A percentile compares a stretch with the other conserved stretches of the same genome.
phyloP scores from a whole-genome alignment of 352 stramenopile genomes.

The Phytophthora sojae region DNA sequence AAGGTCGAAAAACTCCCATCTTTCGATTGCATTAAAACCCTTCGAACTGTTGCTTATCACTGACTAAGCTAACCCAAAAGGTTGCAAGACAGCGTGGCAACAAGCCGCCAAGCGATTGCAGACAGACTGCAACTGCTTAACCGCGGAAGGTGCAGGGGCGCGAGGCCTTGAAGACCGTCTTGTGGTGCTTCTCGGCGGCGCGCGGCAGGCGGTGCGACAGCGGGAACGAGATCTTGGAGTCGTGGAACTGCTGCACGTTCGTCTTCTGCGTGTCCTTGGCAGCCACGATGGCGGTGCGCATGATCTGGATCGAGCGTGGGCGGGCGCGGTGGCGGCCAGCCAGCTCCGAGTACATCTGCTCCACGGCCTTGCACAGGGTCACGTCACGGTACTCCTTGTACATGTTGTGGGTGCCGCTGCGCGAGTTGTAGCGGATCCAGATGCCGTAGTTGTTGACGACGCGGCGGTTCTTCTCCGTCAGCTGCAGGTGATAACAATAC shows the following conservation, averaged over 20 bases:
- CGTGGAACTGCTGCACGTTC: slow-evolving; percentile 98
- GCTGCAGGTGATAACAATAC: slow-evolving; percentile 52
- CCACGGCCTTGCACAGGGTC: slow-evolving; percentile 97
- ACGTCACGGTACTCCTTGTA: slow-evolving; percentile 99
- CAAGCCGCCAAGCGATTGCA: slow-evolving; percentile 17
- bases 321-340: slow-evolving; percentile 97
- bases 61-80: background rate
- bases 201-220: slow-evolving; percentile 96
- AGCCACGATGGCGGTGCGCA: slow-evolving; percentile 96
- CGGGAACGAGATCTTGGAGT: slow-evolving; percentile 98
- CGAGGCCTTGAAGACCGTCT: slow-evolving; percentile 96
- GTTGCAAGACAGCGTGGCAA: slow-evolving; percentile 10
- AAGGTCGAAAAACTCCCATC: slow-evolving; percentile 53
- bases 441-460: slow-evolving; percentile 99
- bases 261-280: slow-evolving; percentile 96
- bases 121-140: slow-evolving; percentile 63
- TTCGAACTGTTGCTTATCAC: slow-evolving; percentile 14
- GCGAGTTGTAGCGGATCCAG: slow-evolving; percentile 99
- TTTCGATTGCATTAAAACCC: slow-evolving; percentile 48
- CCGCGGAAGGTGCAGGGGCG: slow-evolving; percentile 98
- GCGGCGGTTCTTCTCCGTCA: slow-evolving; percentile 98
- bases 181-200: slow-evolving; percentile 95
- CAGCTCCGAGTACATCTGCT: slow-evolving; percentile 99
- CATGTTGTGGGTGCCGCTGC: slow-evolving; percentile 99
- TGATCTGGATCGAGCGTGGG: slow-evolving; percentile 99